These are phyloP conservation scores for Xerocomellus amylosporus DNA, from an alignment of 768 basidiomycete genomes.

Conservation along the genomic window DNA sequence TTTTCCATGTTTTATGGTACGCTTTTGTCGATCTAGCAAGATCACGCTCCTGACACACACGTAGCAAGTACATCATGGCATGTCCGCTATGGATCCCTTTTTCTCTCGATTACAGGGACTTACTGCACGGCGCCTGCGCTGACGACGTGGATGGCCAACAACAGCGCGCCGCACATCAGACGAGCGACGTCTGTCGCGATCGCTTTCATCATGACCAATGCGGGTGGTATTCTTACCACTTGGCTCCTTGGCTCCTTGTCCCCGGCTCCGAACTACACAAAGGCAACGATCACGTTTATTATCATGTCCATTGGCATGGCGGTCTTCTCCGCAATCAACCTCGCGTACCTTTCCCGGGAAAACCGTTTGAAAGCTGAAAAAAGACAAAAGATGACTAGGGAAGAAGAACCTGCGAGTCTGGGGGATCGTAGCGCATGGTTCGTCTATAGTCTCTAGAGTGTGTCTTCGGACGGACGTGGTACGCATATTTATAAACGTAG, in stretches of 20 bases:
- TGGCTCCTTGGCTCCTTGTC: no score
- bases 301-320: no score
- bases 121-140: conserved; percentile 29
- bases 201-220: no score
- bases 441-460: conserved; percentile 41
- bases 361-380: conserved; percentile 45
- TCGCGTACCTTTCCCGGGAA: conserved; percentile 38
- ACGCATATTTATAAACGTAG: background rate
- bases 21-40: conserved; percentile 7
- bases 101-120: conserved; percentile 52
- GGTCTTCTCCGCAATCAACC: no score
- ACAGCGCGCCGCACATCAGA: no score
- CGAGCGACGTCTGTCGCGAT: no score
- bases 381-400: conserved; percentile 30
- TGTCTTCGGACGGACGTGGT: background rate
- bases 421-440: conserved; percentile 57
- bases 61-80: conserved; percentile 31
- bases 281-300: no score
- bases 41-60: background rate
- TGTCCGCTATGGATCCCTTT: conserved; percentile 54
- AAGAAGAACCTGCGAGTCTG: conserved; percentile 39
- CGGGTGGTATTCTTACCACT: no score
- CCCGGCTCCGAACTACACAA: no score
- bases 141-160: no score
- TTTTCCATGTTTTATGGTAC: conserved; percentile 42